Evolutionary conservation across 768 basidiomycete species (phyloP).

Genomic region (Mycena haematopus): DNA sequence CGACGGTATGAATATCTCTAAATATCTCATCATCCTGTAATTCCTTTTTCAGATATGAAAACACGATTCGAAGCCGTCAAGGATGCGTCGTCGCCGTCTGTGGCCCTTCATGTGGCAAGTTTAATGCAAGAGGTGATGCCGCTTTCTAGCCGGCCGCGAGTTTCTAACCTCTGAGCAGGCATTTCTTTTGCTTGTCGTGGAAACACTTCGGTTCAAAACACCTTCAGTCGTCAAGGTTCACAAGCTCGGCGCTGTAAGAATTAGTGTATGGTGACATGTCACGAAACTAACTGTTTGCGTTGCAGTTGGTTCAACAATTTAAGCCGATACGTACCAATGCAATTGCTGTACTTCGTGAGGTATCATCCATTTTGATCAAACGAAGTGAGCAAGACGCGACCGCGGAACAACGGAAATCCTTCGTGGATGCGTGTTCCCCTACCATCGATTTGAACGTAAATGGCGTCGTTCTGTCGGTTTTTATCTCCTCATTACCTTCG

Average conservation of each 20-base stretch:
- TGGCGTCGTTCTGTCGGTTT: not conserved
- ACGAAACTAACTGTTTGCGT: not conserved
- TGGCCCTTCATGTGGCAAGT: conserved; percentile 74
- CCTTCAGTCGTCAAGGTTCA: conserved; percentile 72
- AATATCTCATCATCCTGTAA: not conserved
- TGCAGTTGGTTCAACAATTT: conserved; percentile 69
- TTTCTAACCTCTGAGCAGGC: conserved; percentile 52
- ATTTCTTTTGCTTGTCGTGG: conserved; percentile 72
- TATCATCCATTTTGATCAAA: conserved; percentile 59
- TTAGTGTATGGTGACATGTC: conserved; percentile 17
- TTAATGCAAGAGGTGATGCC: conserved; percentile 74
- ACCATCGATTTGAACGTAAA: conserved; percentile 44
- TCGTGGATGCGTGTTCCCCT: conserved; percentile 56
- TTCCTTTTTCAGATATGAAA: conserved; percentile 53
- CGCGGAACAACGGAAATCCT: conserved; percentile 55
- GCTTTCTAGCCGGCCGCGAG: not conserved
- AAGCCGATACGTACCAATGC: conserved; percentile 67
- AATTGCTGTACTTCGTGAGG: conserved; percentile 57
- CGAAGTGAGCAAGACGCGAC: conserved; percentile 59
- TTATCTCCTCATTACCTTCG: conserved; percentile 8
- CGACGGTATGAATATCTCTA: conserved; percentile 50
- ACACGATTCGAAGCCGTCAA: conserved; percentile 54
- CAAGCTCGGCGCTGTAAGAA: conserved; percentile 71
- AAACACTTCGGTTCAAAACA: conserved; percentile 76
- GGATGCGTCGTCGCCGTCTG: conserved; percentile 51